Percentiles rank a stretch among this genome's conserved stretches.
phyloP scores from a whole-genome alignment of 2,329 filamentous ascomycete species.

The Purpureocillium lavendulum region DNA sequence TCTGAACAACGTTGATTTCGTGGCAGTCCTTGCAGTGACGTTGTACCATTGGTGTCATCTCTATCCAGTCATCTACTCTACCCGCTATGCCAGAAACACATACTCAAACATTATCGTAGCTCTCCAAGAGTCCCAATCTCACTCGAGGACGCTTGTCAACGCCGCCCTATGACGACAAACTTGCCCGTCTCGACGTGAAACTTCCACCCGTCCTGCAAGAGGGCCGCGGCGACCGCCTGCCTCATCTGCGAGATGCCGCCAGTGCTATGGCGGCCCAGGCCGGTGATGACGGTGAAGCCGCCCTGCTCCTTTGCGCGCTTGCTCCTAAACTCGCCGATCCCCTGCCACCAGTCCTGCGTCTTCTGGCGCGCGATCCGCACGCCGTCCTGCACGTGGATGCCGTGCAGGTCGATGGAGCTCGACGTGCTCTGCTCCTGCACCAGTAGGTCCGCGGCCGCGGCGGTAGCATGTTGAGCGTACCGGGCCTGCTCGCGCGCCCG shows the following conservation, averaged over 20 bases:
- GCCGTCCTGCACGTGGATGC: constrained; percentile 72
- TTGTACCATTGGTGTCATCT: not conserved
- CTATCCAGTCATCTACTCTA: not conserved
- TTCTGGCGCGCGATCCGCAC: constrained; percentile 65
- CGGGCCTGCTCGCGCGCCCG: constrained; percentile 57
- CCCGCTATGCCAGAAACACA: too few species aligned
- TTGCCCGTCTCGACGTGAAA: constrained; percentile 64
- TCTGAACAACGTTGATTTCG: too few species aligned
- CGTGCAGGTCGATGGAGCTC: constrained; percentile 68
- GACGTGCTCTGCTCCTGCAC: constrained; percentile 59
- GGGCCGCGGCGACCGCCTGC: constrained; percentile 67
- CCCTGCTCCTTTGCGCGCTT: constrained; percentile 37
- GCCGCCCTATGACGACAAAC: constrained; percentile 58
- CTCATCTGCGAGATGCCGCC: constrained; percentile 70
- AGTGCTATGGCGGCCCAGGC: constrained; percentile 68
- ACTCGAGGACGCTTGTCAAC: too few species aligned
- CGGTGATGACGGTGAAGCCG: constrained; percentile 71
- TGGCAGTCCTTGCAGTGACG: too few species aligned
- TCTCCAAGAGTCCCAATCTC: too few species aligned
- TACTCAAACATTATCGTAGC: not conserved
- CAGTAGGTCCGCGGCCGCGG: constrained; percentile 60
- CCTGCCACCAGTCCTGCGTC: constrained; percentile 69
- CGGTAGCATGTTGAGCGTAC: constrained; percentile 47
- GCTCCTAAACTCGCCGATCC: constrained; percentile 56
- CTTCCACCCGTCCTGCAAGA: constrained; percentile 77